Evolutionary conservation across 2,329 filamentous ascomycete genomes (phyloP).

Genomic region (Venturia aucupariae): DNA sequence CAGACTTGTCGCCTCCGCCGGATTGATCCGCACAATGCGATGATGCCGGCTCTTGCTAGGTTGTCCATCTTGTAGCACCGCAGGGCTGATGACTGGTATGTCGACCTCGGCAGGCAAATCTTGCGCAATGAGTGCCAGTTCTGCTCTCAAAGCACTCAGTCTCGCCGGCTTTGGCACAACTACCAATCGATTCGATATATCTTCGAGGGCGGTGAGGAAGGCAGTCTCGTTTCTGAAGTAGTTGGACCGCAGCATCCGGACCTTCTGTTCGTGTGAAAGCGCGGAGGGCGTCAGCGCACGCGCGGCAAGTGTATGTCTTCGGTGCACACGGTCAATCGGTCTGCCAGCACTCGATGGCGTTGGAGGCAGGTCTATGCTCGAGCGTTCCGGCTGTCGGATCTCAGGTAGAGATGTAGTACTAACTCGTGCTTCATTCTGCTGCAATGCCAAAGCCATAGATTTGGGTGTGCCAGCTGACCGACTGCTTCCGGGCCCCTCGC

Average conservation of each 20-base stretch:
- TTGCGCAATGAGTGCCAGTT: slow-evolving; percentile 70
- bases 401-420: slow-evolving; percentile 63
- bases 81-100: slow-evolving; percentile 72
- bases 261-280: slow-evolving; percentile 56
- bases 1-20: slow-evolving; percentile 72
- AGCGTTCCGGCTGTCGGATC: slow-evolving; percentile 42
- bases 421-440: slow-evolving; percentile 38
- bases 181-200: slow-evolving; percentile 77
- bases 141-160: slow-evolving; percentile 70
- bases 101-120: slow-evolving; percentile 78
- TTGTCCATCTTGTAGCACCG: slow-evolving; percentile 62
- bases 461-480: slow-evolving; percentile 17
- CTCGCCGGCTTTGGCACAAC: slow-evolving; percentile 73
- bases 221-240: slow-evolving; percentile 77
- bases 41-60: slow-evolving; percentile 70
- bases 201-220: slow-evolving; percentile 70
- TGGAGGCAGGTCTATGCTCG: slow-evolving; percentile 29
- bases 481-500: slow-evolving; percentile 15
- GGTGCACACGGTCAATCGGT: slow-evolving; percentile 26
- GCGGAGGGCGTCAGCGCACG: slow-evolving; percentile 50
- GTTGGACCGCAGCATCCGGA: slow-evolving; percentile 65
- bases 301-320: slow-evolving; percentile 50
- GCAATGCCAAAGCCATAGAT: slow-evolving; percentile 16
- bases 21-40: slow-evolving; percentile 73
- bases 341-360: slow-evolving; percentile 32